phyloP scores from a whole-genome alignment of 2,329 filamentous ascomycete species.

The Aspergillus pseudoterreus region DNA sequence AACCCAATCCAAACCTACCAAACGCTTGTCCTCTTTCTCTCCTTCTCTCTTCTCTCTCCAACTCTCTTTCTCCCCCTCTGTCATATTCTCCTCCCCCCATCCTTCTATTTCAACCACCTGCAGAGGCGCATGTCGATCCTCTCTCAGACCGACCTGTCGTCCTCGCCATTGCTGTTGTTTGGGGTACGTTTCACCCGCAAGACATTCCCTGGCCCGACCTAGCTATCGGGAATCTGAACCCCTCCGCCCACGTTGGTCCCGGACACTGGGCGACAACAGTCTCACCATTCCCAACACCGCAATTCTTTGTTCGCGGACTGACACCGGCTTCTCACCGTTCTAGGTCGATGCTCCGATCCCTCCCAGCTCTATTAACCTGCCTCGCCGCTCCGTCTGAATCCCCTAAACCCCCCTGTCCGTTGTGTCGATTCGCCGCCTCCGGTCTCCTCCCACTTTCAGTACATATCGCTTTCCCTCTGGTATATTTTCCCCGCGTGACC shows the following conservation, averaged over 20 bases:
- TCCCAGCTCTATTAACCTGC: constrained; percentile 9
- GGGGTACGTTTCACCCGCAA: constrained; percentile 15
- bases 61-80: not conserved
- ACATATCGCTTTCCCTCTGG: not conserved
- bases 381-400: constrained; percentile 1
- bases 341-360: constrained; percentile 13
- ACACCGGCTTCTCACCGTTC: constrained; percentile 7
- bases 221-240: constrained; percentile 15
- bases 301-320: constrained; percentile 12
- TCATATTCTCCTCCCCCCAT: not conserved
- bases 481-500: not conserved
- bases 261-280: constrained; percentile 9
- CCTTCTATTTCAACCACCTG: not conserved
- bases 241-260: constrained; percentile 17
- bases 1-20: constrained; percentile 4
- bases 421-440: not conserved
- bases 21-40: constrained; percentile 1
- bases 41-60: not conserved
- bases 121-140: not conserved
- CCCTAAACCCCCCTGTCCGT: not conserved
- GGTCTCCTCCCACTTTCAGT: not conserved
- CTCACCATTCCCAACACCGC: constrained; percentile 3
- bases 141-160: not conserved
- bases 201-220: constrained; percentile 3
- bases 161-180: constrained; percentile 8